Percentiles rank a stretch among this genome's conserved stretches.
These are phyloP conservation scores for Lipomyces mesembrius DNA, from an alignment of 805 yeast species.

Conservation along the genomic window DNA sequence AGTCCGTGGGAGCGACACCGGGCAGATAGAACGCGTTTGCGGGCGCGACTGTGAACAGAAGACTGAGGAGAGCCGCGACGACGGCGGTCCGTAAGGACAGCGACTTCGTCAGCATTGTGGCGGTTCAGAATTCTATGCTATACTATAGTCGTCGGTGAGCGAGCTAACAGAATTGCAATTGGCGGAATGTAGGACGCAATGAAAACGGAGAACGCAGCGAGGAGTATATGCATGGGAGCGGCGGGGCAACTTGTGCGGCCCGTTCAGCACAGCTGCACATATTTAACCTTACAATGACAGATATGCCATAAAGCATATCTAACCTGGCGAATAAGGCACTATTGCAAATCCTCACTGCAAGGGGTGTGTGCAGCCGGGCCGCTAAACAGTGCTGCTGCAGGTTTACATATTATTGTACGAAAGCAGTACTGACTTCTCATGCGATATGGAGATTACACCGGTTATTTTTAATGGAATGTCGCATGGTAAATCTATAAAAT, in stretches of 20 bases:
- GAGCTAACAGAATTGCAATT: background rate
- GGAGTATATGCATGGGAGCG: background rate
- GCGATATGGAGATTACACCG: too few species aligned
- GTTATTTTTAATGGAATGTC: too few species aligned
- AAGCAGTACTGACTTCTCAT: too few species aligned
- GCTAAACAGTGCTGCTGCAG: too few species aligned
- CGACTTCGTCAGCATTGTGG: constrained; percentile 6
- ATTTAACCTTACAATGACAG: too few species aligned
- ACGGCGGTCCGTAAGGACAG: constrained; percentile 7
- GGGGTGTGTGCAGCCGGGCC: background rate
- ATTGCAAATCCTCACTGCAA: background rate
- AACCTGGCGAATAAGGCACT: background rate
- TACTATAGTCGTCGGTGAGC: background rate
- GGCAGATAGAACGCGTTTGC: constrained; percentile 80
- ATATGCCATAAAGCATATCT: too few species aligned
- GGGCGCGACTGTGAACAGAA: constrained; percentile 29
- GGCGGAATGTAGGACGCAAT: background rate
- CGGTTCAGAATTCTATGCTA: background rate
- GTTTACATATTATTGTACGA: too few species aligned
- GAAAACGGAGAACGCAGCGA: background rate
- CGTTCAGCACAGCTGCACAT: too few species aligned
- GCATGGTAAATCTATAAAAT: too few species aligned
- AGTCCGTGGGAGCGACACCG: constrained; percentile 94
- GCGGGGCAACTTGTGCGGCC: too few species aligned
- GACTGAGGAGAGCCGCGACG: constrained; percentile 3